Conservation (phyloP, 805 yeast genomes). For the Monosporozyma unispora region DNA sequence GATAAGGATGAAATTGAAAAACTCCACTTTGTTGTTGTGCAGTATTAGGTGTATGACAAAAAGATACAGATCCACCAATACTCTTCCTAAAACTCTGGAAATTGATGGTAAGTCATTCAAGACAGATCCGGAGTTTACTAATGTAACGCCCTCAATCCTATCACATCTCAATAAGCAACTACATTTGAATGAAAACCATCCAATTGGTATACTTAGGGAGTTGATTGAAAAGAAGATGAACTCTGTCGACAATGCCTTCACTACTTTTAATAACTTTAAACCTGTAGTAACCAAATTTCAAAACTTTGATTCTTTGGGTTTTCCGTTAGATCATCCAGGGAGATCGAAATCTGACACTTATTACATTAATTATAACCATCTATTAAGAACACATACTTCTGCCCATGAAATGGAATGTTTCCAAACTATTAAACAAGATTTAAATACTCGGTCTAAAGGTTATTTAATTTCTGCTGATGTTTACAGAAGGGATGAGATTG, state of each 20-base stretch:
- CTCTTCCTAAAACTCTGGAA: constrained; percentile 2
- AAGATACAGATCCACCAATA: neutral
- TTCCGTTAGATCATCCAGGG: constrained; percentile 89
- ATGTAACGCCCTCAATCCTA: constrained; percentile 67
- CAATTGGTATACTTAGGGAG: constrained; percentile 75
- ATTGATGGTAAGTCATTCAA: constrained; percentile 45
- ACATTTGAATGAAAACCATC: constrained; percentile 70
- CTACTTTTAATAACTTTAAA: constrained; percentile 55
- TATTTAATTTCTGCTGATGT: constrained; percentile 93
- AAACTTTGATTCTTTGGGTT: constrained; percentile 87
- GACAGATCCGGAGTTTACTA: constrained; percentile 69
- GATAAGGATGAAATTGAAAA: neutral
- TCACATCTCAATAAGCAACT: constrained; percentile 61
- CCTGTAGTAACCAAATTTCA: constrained; percentile 78
- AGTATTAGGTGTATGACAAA: neutral
- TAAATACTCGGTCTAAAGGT: constrained; percentile 35
- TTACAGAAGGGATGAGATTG: constrained; percentile 90
- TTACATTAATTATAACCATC: constrained; percentile 62
- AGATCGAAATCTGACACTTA: constrained; percentile 88
- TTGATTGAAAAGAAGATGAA: constrained; percentile 62
- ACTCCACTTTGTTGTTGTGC: neutral
- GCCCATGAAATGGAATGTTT: constrained; percentile 93
- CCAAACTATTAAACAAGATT: constrained; percentile 39
- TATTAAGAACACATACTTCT: constrained; percentile 89
- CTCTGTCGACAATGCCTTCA: constrained; percentile 59